Percentiles rank a stretch among this genome's conserved stretches.
Evolutionary conservation across 2,329 filamentous ascomycete species (phyloP).

Genomic region (Aspergillus oerlinghausenensis): DNA sequence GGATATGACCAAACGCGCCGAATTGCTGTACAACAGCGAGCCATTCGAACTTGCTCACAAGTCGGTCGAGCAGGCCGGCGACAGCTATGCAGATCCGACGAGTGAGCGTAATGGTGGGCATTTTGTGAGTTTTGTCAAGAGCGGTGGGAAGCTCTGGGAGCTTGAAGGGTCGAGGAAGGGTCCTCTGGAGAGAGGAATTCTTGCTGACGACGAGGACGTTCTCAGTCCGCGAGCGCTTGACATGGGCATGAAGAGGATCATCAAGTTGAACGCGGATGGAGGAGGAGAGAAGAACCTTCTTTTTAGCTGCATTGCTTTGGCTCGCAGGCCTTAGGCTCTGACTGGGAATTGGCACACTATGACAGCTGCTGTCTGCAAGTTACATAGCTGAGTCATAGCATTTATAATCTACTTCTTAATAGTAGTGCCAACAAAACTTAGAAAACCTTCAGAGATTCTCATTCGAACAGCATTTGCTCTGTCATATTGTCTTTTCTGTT

Average conservation of each 20-base stretch:
- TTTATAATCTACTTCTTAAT: too few relatives aligned
- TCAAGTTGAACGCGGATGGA: slow-evolving; percentile 12
- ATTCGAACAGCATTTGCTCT: too few relatives aligned
- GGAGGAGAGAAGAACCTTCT: background rate
- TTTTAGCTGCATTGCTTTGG: slow-evolving; percentile 6
- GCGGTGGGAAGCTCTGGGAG: slow-evolving; percentile 31
- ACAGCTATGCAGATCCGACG: slow-evolving; percentile 1
- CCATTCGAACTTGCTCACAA: slow-evolving; percentile 18
- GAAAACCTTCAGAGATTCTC: background rate
- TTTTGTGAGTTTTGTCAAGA: slow-evolving; percentile 34
- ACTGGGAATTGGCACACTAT: too few relatives aligned
- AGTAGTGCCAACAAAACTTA: background rate
- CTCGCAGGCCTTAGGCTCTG: background rate
- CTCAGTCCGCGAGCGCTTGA: slow-evolving; percentile 26
- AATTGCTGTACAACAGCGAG: slow-evolving; percentile 45
- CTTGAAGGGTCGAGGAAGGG: slow-evolving; percentile 30
- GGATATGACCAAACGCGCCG: slow-evolving; percentile 43
- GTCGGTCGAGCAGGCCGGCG: slow-evolving; percentile 5
- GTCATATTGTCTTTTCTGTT: background rate
- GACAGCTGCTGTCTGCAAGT: too few relatives aligned
- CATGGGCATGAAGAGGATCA: slow-evolving; percentile 20
- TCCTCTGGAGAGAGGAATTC: slow-evolving; percentile 24
- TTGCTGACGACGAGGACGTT: slow-evolving; percentile 27
- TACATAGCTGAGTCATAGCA: too few relatives aligned
- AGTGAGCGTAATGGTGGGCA: slow-evolving; percentile 10